Base-by-base conservation (phyloP, 2,329 filamentous ascomycete species). In the Cryphonectria nitschkei region DNA sequence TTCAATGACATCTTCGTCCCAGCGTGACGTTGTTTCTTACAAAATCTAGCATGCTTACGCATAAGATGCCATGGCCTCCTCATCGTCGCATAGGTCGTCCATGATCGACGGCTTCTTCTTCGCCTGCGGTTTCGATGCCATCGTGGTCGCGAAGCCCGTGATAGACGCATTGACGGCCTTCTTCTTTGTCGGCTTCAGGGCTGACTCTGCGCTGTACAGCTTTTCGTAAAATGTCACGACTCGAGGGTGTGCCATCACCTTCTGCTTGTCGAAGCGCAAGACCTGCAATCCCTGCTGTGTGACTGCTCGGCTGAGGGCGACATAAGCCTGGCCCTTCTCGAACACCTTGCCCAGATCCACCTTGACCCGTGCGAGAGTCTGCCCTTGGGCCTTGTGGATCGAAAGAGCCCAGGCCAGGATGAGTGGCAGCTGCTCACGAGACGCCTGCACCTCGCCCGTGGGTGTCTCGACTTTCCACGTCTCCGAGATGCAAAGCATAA, bases 391-490 rank as follows among this genome's bases (percentile, higher is more conserved):
- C 82, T 99, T 99, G 84, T 99, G 96, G 72, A 99, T 99, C 0
- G 94, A 97, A 29, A 99, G 83, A 1, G 96, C 96, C 96, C 96
- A 99, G 0, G 96, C 96, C 41, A 99, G 86, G 73, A 99, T 98
- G 66, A 99, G 86, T 0, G 96, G 96, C 1, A 95, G 81, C 76
- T 95, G 93, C 62, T 87, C 87, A 54, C 96, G 92, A 72, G 93
- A 93, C 1, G 96, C 96, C 80, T 97, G 94, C 0, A 98, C 87
- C 79, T 98, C 95, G 63, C 96, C 96, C 69, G 93, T 97, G 1
- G 96, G 96, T n/a, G 97, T 86, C 78, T 99, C 97, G 37, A 97
- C 93, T 80, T 98, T 99, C 96, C 96, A 99, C 50, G 92, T 89
- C 79, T 98, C 96, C 14, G 91, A 92, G 73, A 93, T 89, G 79